Conservation (phyloP, 352 stramenopile species). For the Peronospora belbahrii region DNA sequence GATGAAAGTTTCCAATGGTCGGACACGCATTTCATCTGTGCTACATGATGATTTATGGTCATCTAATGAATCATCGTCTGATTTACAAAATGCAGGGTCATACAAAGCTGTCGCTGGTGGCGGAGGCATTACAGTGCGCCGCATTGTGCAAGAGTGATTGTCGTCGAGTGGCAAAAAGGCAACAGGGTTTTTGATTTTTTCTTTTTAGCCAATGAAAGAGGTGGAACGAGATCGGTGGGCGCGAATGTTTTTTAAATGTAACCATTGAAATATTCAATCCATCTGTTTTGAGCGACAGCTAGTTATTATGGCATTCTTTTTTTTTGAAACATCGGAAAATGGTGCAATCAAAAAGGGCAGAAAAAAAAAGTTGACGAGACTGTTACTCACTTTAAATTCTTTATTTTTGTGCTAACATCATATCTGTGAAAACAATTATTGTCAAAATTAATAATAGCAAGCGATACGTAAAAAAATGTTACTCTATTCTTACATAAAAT, state of each 20-base stretch:
- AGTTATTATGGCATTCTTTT: no score
- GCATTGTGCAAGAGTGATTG: slow-evolving; percentile 10
- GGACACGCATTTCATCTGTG: slow-evolving; percentile 11
- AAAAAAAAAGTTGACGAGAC: no score
- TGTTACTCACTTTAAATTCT: no score
- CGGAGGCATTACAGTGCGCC: slow-evolving; percentile 9
- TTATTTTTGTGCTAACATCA: no score
- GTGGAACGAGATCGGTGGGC: not conserved
- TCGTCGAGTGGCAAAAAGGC: slow-evolving; percentile 1
- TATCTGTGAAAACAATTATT: no score
- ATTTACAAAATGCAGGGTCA: slow-evolving; percentile 4
- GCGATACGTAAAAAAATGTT: no score
- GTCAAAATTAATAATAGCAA: no score
- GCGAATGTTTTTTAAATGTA: slow-evolving; percentile 2
- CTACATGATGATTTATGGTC: slow-evolving; percentile 9
- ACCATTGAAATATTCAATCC: no score
- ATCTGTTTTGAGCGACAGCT: no score
- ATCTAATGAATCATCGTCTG: slow-evolving; percentile 19
- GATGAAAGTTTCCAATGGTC: slow-evolving; percentile 5
- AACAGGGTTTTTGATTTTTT: slow-evolving; percentile 4
- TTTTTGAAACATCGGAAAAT: no score
- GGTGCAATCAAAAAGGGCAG: no score
- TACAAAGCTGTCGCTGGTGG: not conserved
- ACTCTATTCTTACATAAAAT: no score
- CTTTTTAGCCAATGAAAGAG: slow-evolving; percentile 9